Evolutionary conservation across 495 filamentous ascomycete species (phyloP).

Genomic region (Corynascus novoguineensis): DNA sequence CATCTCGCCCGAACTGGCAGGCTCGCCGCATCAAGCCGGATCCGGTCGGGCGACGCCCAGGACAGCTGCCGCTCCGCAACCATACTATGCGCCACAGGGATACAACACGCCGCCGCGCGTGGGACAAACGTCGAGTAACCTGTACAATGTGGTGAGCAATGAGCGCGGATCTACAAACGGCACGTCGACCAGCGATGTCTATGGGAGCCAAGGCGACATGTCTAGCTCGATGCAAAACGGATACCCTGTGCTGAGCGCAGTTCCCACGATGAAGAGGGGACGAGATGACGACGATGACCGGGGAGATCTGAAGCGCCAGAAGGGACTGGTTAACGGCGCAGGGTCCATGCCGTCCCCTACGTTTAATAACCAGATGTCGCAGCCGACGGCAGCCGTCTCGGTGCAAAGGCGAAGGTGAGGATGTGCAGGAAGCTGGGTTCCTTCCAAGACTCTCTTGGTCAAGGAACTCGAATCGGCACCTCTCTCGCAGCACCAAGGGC

Average conservation of each 20-base stretch:
- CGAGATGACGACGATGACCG: slow-evolving; percentile 73
- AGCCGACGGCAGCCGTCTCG: slow-evolving; percentile 37
- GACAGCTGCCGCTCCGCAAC: slow-evolving; percentile 58
- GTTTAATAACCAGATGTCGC: slow-evolving; percentile 44
- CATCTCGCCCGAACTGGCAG: slow-evolving; percentile 76
- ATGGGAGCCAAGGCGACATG: slow-evolving; percentile 56
- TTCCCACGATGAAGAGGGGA: slow-evolving; percentile 47
- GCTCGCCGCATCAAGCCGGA: slow-evolving; percentile 81
- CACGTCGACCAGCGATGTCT: slow-evolving; percentile 55
- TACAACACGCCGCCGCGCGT: slow-evolving; percentile 81
- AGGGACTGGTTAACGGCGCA: slow-evolving; percentile 58
- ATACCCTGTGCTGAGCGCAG: slow-evolving; percentile 62
- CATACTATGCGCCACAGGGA: slow-evolving; percentile 62
- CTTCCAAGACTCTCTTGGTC: too few species aligned
- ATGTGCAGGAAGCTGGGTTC: too few species aligned
- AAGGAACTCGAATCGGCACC: too few species aligned
- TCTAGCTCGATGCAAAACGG: slow-evolving; percentile 56
- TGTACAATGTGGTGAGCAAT: slow-evolving; percentile 89
- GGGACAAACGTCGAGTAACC: slow-evolving; percentile 63
- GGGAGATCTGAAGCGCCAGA: slow-evolving; percentile 74
- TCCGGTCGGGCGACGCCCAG: slow-evolving; percentile 86
- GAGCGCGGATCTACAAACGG: slow-evolving; percentile 70
- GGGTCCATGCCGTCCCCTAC: slow-evolving; percentile 38
- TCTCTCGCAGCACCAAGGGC: too few species aligned
- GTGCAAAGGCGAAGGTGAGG: slow-evolving; percentile 30